Base-by-base conservation (phyloP, 2,329 filamentous ascomycete species). In the Fusarium burgessii region DNA sequence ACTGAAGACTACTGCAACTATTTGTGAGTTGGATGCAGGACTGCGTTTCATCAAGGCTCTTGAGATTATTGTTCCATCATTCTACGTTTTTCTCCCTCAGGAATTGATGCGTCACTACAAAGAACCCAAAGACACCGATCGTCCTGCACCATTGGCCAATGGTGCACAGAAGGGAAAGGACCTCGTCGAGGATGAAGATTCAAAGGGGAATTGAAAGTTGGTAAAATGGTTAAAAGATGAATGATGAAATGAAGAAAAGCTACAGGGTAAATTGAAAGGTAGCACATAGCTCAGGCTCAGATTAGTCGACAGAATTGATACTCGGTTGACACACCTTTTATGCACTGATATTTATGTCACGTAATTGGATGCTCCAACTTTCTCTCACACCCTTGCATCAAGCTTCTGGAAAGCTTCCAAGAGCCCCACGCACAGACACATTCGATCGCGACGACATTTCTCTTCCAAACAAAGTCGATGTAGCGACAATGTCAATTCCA, bases 81-180 rank as follows among this genome's bases (percentile, higher is more conserved):
- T 92, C 76, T 89, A 92, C 76, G 86, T 84, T 1, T 88, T 89
- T 61, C 81, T 94, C 29, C 86, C 88, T 2, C 93, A 95, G 77
- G 88, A 91, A 71, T 81, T 92, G 70, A 92, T 95, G 90, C 74
- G 84, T 25, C 79, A 84, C 20, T 94, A 88, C 86, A 92, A 90
- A 78, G 80, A 86, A 27, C 90, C 91, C 0, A 76, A 77, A 5
- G 73, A 73, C 2, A 82, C 82, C 32, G 79, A 84, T 17, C 83
- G 86, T 1, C 83, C 84, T 6, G 81, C 83, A 4, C 84, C 82
- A 6, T 87, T 84, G 2, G 79, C 84, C 5, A 73, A 82, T 14
- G 73, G 85, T 52, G 62, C 65, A 4, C 41, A 56, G 35, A 78
- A 74, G 4, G 77, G 77, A 17, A 75, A 73, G 25, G 67, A 54